Conservation (phyloP, 2,329 filamentous ascomycete species). For the Chalara sp. region DNA sequence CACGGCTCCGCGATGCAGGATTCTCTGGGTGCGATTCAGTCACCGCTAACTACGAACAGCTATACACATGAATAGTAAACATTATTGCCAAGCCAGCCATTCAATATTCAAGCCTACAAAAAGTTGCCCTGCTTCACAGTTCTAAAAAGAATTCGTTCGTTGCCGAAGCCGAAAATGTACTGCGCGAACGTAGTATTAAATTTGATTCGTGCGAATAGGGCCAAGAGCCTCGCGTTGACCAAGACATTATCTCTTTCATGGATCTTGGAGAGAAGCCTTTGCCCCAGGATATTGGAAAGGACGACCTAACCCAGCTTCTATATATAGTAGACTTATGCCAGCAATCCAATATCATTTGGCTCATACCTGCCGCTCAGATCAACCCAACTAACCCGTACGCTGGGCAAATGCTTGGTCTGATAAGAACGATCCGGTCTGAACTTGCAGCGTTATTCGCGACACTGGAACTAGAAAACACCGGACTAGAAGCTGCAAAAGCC, state of each 20-base stretch:
- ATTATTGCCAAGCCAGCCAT: constrained; percentile 4
- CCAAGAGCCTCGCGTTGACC: constrained; percentile 8
- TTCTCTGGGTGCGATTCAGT: constrained; percentile 26
- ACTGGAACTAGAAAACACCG: too few relatives aligned
- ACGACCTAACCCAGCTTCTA: neutral
- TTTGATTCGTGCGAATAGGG: constrained; percentile 5
- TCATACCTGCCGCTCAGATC: constrained; percentile 12
- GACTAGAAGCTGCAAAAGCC: too few relatives aligned
- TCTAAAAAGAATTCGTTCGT: neutral
- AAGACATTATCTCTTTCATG: constrained; percentile 5
- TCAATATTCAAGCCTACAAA: neutral
- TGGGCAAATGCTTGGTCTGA: constrained; percentile 10
- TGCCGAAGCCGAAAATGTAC: neutral
- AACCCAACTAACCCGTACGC: constrained; percentile 7
- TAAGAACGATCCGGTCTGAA: too few relatives aligned
- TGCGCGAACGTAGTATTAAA: constrained; percentile 2
- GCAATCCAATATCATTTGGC: constrained; percentile 24
- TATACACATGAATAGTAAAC: constrained; percentile 8
- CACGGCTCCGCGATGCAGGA: constrained; percentile 22
- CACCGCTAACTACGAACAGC: constrained; percentile 11
- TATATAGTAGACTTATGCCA: neutral
- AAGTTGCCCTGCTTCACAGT: neutral
- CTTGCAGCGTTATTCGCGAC: too few relatives aligned
- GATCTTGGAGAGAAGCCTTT: neutral
- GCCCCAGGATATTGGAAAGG: neutral